Evolutionary conservation across 371 early-diverging fungal genomes (phyloP), one percentile per base, ranked within the genome.

Genomic region (Mucor irregularis): DNA sequence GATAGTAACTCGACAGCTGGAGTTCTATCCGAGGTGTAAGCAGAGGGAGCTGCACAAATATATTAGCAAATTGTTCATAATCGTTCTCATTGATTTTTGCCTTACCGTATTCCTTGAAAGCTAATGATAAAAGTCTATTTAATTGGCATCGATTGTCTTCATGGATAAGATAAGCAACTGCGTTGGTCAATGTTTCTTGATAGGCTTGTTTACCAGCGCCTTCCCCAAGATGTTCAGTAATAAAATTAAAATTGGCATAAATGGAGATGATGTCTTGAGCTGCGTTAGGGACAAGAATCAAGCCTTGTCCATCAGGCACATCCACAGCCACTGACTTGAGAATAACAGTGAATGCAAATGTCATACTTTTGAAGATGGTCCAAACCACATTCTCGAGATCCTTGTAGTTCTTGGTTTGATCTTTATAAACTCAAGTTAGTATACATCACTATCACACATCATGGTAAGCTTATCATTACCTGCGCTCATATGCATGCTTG

Each of bases 101-200:
- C 51, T 49, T 68, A 68, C 74, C 66, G 42, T 74, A 76, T 57
- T 73, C 76, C n/a, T 60, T 68, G 42, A 72, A 79, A 0, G 66
- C 76, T 1, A 24, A 31, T 0, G 66, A 64, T 11, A 76, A 17
- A 6, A 75, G 48, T 29, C 45, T 47, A 29, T 79, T 76, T n/a
- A 79, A 53, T 40, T 70, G 56, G 22, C 70, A 69, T 3, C 45
- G 49, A 46, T 73, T 54, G 16, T 69, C 67, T 26, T 66, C 47
- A 26, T 69, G 71, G 45, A 61, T 55, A 14, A 79, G 52, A 42
- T 70, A 72, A 1, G 74, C 72, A 25, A 76, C 80, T 0, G 76
- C 62, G 26, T 73, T 74, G 7, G 76, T 74, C 16, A 79, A 40
- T 0, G 69, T 76, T n/a, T 76, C 76, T 43, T 79, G 74, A 46